These are phyloP conservation scores for Globisporangium barbulae DNA, from an alignment of 352 stramenopile species.

Conservation along the genomic window DNA sequence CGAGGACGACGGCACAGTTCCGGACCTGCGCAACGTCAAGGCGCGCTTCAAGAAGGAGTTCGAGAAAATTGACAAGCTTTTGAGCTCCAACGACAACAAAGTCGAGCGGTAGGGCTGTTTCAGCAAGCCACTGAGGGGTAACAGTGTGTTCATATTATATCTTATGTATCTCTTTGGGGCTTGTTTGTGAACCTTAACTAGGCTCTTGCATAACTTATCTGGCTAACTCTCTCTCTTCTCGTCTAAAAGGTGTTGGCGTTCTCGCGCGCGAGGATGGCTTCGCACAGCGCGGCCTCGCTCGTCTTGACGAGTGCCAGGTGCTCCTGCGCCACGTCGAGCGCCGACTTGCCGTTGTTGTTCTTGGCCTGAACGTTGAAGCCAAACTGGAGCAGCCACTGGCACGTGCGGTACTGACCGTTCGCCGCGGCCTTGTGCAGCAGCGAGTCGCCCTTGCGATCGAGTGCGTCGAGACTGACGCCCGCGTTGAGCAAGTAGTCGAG, in stretches of 20 bases:
- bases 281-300: conserved; percentile 45
- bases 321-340: conserved; percentile 60
- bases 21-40: conserved; percentile 66
- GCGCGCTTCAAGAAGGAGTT: conserved; percentile 73
- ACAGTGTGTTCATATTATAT: background rate
- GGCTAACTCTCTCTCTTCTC: background rate
- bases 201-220: conserved; percentile 3
- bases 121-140: background rate
- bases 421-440: conserved; percentile 73
- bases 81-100: conserved; percentile 82
- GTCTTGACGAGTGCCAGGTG: conserved; percentile 29
- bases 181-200: background rate
- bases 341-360: conserved; percentile 68
- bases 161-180: background rate
- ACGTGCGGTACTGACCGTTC: conserved; percentile 62
- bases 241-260: conserved; percentile 35
- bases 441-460: conserved; percentile 66
- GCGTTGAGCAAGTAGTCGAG: conserved; percentile 49
- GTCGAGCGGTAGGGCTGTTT: conserved; percentile 42
- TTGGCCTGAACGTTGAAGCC: conserved; percentile 58
- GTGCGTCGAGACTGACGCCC: conserved; percentile 55
- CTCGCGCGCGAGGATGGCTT: conserved; percentile 43
- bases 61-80: conserved; percentile 86
- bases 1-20: conserved; percentile 40
- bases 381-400: conserved; percentile 62